These are phyloP conservation scores for Clarireedia paspali DNA, from an alignment of 2,329 filamentous ascomycete species.

Conservation along the genomic window DNA sequence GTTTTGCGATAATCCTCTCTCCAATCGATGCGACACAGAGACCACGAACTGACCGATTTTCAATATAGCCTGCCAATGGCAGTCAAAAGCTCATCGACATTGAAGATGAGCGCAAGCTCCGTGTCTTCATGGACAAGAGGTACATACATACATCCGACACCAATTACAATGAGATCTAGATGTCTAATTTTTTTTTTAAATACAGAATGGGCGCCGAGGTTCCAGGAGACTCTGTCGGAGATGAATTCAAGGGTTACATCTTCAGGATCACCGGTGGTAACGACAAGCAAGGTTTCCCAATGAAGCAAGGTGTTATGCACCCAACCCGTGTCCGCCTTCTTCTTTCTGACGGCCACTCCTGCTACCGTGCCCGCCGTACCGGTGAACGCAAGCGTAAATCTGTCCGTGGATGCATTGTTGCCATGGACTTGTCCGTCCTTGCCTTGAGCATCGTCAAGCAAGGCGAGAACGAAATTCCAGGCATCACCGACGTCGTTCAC, in stretches of 20 bases:
- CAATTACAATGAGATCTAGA: neutral
- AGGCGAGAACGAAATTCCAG: conserved; percentile 88
- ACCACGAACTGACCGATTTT: conserved; percentile 16
- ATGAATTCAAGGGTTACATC: conserved; percentile 99
- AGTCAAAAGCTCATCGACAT: conserved; percentile 99
- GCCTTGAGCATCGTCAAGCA: conserved; percentile 97
- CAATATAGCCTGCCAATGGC: conserved; percentile 79
- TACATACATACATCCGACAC: conserved; percentile 28
- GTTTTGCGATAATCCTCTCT: conserved; percentile 10
- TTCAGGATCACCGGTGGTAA: conserved; percentile 99
- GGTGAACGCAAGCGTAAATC: conserved; percentile 99
- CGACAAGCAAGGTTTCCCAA: conserved; percentile 99
- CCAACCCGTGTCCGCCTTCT: conserved; percentile 97
- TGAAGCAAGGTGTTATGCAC: conserved; percentile 99
- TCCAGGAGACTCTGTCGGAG: conserved; percentile 86
- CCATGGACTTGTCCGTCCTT: conserved; percentile 88
- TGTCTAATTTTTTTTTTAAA: conserved; percentile 1
- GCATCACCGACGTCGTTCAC: conserved; percentile 94
- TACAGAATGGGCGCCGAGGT: conserved; percentile 82
- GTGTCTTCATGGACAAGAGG: conserved; percentile 97
- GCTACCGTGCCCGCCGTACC: conserved; percentile 96
- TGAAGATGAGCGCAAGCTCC: conserved; percentile 98
- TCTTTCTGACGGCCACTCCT: conserved; percentile 93
- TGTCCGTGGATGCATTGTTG: conserved; percentile 98
- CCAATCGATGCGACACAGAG: conserved; percentile 4